Evolutionary conservation across 257 asterid genomes (phyloP), one percentile per base, ranked within the genome.

Genomic region (Solanum rostratum): DNA sequence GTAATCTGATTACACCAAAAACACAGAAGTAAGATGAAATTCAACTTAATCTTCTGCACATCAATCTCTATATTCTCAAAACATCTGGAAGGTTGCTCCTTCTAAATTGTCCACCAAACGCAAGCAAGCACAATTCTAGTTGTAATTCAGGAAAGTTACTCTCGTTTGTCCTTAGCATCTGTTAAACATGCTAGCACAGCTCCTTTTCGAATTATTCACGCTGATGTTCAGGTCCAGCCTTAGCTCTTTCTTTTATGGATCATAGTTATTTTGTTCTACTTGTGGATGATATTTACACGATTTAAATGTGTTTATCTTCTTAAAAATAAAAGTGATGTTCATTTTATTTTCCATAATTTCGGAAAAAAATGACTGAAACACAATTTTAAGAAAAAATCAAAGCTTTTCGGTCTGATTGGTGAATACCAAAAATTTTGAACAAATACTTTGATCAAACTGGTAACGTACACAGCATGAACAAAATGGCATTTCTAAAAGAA

Each of bases 201-300:
- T 60, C 80, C 53, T 3, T 79, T 85, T 59, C 53, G 62, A 37
- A 41, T 63, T 16, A 8, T 84, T 11, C 68, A 65, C 27, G 19
- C 73, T 52, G 87, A 85, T 85, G 41, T 63, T 22, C 79, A 81
- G 85, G 83, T 2, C 76, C 78, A 6, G 3, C 85, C 43, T 82
- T 65, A 3, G 7, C 66, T 14, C 29, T 30, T 10, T 85, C 84
- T 49, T 27, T 15, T 50, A 18, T 24, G 5, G 85, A 29, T 6
- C 37, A 60, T 49, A 33, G 22, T 49, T 68, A 66, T 65, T 79
- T 63, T 66, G 80, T 66, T 39, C 10, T 63, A 33, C 68, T 83
- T 29, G 65, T 65, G 9, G 85, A 83, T 83, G 85, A 83, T 3
- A 50, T n/a, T n/a, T 22, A 46, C 68, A 7, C 53, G 9, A 1